phyloP scores from a whole-genome alignment of 352 stramenopile species.

The Phytopythium chamaehyphon region DNA sequence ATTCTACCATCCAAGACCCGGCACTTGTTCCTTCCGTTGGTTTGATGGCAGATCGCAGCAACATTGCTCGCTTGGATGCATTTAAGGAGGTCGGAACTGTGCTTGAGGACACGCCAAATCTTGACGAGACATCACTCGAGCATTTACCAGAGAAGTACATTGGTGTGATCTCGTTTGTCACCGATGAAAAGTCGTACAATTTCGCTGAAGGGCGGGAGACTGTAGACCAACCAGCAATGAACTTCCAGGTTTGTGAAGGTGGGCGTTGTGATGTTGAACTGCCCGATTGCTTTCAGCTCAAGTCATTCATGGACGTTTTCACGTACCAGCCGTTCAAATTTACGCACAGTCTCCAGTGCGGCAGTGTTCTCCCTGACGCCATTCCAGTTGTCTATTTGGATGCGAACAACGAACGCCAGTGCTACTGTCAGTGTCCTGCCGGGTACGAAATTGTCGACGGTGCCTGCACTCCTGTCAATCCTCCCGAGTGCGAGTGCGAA shows the following conservation, averaged over 20 bases:
- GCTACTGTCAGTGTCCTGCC: constrained; percentile 51
- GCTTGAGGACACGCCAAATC: constrained; percentile 10
- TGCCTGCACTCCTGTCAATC: constrained; percentile 18
- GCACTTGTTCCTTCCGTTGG: constrained; percentile 6
- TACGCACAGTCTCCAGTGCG: constrained; percentile 32
- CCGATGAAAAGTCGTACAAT: constrained; percentile 23
- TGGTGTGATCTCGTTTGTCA: constrained; percentile 41
- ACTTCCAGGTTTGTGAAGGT: constrained; percentile 35
- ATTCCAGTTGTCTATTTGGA: constrained; percentile 48
- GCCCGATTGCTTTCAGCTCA: constrained; percentile 30
- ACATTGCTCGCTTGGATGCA: constrained; percentile 19
- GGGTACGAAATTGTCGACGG: constrained; percentile 21
- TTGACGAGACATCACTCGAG: constrained; percentile 5
- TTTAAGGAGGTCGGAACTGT: constrained; percentile 32
- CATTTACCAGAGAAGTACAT: no score
- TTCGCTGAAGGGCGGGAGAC: constrained; percentile 12
- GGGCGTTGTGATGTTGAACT: not conserved
- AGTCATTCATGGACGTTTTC: constrained; percentile 38
- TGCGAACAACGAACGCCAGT: constrained; percentile 27
- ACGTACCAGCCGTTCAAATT: constrained; percentile 62
- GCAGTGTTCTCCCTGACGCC: constrained; percentile 16
- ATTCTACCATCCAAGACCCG: constrained; percentile 7
- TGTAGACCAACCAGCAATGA: constrained; percentile 27
- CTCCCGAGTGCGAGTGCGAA: constrained; percentile 27
- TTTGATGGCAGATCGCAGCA: constrained; percentile 17